Evolutionary conservation across 1,284 basidiomycete genomes (phyloP).

Genomic region (Exobasidium cylindrosporum): DNA sequence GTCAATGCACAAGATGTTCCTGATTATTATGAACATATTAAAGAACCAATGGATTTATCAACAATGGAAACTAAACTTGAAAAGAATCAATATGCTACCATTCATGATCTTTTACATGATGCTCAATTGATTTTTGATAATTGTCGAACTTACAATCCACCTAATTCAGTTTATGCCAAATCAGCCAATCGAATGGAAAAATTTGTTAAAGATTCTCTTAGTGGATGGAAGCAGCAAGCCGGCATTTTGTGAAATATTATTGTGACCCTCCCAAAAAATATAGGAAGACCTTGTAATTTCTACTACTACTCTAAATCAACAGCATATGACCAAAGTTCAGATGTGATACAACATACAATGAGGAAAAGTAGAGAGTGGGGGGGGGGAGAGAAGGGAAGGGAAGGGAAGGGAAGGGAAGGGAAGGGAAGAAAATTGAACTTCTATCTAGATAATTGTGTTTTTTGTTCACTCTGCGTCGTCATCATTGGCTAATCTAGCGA

Average conservation of each 20-base stretch:
- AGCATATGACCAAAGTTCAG: too few species aligned
- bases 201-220: constrained; percentile 52
- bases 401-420: too few species aligned
- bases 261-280: too few species aligned
- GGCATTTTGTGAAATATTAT: too few species aligned
- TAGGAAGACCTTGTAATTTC: too few species aligned
- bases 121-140: constrained; percentile 77
- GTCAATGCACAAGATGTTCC: constrained; percentile 79
- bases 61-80: constrained; percentile 93
- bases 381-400: too few species aligned
- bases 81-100: constrained; percentile 67
- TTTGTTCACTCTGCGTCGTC: not conserved
- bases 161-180: constrained; percentile 78
- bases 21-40: constrained; percentile 89
- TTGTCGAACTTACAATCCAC: constrained; percentile 83
- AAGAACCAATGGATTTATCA: constrained; percentile 87
- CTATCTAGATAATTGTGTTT: too few species aligned
- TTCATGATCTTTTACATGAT: constrained; percentile 78
- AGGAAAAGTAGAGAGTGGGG: too few species aligned
- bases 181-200: constrained; percentile 78
- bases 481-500: not conserved
- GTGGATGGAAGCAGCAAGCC: constrained; percentile 14
- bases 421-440: too few species aligned
- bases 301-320: too few species aligned
- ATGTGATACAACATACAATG: too few species aligned